Percentiles rank a stretch among this genome's conserved stretches.
Conservation (phyloP, 805 yeast genomes). For the Clavispora phyllophila region DNA sequence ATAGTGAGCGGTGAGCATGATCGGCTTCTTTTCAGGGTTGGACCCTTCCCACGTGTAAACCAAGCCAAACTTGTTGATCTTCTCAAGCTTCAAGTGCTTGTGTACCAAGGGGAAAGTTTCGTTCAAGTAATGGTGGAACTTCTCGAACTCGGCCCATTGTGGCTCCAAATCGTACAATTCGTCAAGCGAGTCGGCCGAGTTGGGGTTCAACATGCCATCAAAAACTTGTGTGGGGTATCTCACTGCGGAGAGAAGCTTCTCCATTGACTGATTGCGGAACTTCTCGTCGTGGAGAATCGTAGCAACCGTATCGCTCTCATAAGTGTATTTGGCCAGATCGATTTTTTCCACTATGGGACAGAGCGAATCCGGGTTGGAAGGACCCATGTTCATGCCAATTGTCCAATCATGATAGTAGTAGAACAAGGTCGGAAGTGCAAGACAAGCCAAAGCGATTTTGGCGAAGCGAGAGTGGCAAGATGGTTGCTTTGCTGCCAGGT, state of each 20-base stretch:
- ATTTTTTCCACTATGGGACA: constrained; percentile 33
- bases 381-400: background rate
- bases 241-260: constrained; percentile 24
- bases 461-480: background rate
- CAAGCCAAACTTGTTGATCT: constrained; percentile 59
- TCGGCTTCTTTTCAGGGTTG: constrained; percentile 54
- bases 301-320: constrained; percentile 17
- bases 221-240: constrained; percentile 28
- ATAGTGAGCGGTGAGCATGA: constrained; percentile 69
- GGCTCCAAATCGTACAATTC: constrained; percentile 23
- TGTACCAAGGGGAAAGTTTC: constrained; percentile 52
- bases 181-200: constrained; percentile 16
- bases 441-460: background rate
- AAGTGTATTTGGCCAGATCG: constrained; percentile 20
- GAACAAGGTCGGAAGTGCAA: background rate
- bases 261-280: constrained; percentile 20
- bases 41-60: constrained; percentile 60
- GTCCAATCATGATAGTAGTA: background rate
- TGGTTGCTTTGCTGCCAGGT: background rate
- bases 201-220: constrained; percentile 29
- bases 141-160: constrained; percentile 21
- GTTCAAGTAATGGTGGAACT: constrained; percentile 50
- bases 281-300: constrained; percentile 23
- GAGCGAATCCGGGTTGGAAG: constrained; percentile 24
- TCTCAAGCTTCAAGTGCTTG: constrained; percentile 35